Base-by-base conservation (phyloP, 345 rosid species). In the Lepidium didymum region DNA sequence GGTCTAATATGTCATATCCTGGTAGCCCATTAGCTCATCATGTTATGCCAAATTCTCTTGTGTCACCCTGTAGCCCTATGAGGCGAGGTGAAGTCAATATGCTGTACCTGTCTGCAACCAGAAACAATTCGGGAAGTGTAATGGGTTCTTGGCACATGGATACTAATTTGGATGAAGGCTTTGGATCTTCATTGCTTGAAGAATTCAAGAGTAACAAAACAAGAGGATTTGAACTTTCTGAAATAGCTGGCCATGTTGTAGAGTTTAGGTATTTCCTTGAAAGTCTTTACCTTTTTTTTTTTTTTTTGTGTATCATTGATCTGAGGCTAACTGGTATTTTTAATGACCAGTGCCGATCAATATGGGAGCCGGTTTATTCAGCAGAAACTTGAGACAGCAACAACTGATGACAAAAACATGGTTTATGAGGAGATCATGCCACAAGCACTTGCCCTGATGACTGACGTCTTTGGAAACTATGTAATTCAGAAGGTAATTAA, bases 281-380 rank as follows among this genome's bases (percentile, higher is more conserved):
- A 42, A 8, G 3, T 31, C 3, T 43, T 33, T 37, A 52, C 37
- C 2, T 7, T 44, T 51, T 33, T 29, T n/a, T n/a, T n/a, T 7
- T 44, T 51, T 33, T 37, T 14, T 35, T 61, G 19, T 44, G 3
- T 60, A 9, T 18, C 0, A 19, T 42, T 50, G 53, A 0, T 58
- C 16, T 25, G 25, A 35, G 35, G 34, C 53, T 62, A 27, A 44
- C 8, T 15, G 9, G 21, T 13, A 3, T 4, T 13, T 40, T 9
- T 42, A 11, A 6, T 67, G 3, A 53, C 55, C 83, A 89, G 96
- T 61, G 85, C 87, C 69, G 96, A 89, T 75, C 96, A 87, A 77
- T 92, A 92, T 51, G 98, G 98, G 18, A 92, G 98, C 72, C 89
- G 98, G 23, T 92, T 89, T 77, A 92, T 92, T 75, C 98, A 92